A percentile compares a stretch with the other conserved stretches of the same genome.
Conservation (phyloP, 768 basidiomycete species). For the Symmetrospora coprosmae region DNA sequence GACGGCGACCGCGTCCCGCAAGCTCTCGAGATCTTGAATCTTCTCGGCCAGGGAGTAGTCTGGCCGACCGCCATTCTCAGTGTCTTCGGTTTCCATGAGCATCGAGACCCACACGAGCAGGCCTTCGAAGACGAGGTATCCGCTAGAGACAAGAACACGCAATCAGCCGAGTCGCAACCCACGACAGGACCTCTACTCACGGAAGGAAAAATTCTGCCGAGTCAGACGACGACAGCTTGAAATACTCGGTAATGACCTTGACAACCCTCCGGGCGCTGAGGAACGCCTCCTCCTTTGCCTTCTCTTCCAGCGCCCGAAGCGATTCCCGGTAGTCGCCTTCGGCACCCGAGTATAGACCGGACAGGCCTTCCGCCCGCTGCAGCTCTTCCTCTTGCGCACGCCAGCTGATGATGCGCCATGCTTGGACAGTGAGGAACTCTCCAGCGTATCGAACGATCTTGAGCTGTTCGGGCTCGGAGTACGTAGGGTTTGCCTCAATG, state of each 20-base stretch:
- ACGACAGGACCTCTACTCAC: background rate
- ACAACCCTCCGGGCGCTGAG: conserved; percentile 1
- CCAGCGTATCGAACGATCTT: background rate
- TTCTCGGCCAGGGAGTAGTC: background rate
- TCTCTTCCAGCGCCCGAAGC: background rate
- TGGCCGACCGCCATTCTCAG: background rate
- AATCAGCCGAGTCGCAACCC: background rate
- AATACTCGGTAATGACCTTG: background rate
- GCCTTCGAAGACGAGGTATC: conserved; percentile 10
- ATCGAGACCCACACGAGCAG: conserved; percentile 1
- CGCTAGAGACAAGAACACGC: background rate
- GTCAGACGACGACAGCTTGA: background rate
- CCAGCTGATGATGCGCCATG: background rate
- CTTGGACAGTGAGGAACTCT: conserved; percentile 12
- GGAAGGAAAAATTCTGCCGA: background rate
- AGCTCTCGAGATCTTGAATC: background rate
- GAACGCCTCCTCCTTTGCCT: conserved; percentile 3
- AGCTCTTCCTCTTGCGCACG: background rate
- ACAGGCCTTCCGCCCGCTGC: background rate
- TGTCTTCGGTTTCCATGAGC: background rate
- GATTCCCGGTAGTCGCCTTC: background rate
- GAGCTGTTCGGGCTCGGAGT: background rate
- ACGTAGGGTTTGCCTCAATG: background rate
- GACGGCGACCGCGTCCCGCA: conserved; percentile 3
- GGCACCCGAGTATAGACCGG: no score